A percentile compares a stretch with the other conserved stretches of the same genome.
phyloP scores from a whole-genome alignment of 2,329 filamentous ascomycete genomes.

The Pseudofabraea citricarpa region DNA sequence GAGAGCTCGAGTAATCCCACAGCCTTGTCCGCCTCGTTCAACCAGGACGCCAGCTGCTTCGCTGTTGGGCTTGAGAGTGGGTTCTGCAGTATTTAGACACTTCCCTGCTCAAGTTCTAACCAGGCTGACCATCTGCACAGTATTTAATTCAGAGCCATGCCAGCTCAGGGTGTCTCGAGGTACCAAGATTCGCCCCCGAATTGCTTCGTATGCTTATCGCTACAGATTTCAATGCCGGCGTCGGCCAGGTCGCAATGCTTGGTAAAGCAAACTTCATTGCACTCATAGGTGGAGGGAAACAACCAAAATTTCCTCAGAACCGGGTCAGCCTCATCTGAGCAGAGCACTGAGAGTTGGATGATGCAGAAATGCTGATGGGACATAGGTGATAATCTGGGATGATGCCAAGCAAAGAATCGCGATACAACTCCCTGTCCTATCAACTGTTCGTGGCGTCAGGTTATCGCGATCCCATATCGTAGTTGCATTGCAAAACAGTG shows the following conservation, averaged over 20 bases:
- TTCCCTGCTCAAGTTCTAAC: background rate
- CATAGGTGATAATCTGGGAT: conserved; percentile 82
- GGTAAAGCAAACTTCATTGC: conserved; percentile 82
- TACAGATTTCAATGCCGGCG: conserved; percentile 72
- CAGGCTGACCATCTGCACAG: conserved; percentile 33
- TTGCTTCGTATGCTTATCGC: conserved; percentile 10
- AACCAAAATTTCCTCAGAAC: conserved; percentile 81
- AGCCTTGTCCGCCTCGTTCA: conserved; percentile 82
- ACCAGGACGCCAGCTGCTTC: conserved; percentile 79
- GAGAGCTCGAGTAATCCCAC: conserved; percentile 69
- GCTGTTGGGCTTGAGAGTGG: conserved; percentile 81
- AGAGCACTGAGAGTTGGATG: too few relatives aligned
- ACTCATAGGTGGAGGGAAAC: conserved; percentile 80
- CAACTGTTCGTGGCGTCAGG: conserved; percentile 74
- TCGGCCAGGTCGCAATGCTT: conserved; percentile 82
- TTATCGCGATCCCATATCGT: conserved; percentile 73
- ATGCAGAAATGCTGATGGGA: conserved; percentile 10
- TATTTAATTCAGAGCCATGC: conserved; percentile 70
- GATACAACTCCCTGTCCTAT: conserved; percentile 73
- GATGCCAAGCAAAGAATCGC: conserved; percentile 72
- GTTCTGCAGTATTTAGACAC: conserved; percentile 63
- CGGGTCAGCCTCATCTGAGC: conserved; percentile 51
- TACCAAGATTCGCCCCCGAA: conserved; percentile 22
- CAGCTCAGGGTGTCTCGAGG: conserved; percentile 61
- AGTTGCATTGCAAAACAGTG: conserved; percentile 75